These are phyloP conservation scores for Cylindrotheca fusiformis DNA, from an alignment of 108 stramenopile species.

Conservation along the genomic window DNA sequence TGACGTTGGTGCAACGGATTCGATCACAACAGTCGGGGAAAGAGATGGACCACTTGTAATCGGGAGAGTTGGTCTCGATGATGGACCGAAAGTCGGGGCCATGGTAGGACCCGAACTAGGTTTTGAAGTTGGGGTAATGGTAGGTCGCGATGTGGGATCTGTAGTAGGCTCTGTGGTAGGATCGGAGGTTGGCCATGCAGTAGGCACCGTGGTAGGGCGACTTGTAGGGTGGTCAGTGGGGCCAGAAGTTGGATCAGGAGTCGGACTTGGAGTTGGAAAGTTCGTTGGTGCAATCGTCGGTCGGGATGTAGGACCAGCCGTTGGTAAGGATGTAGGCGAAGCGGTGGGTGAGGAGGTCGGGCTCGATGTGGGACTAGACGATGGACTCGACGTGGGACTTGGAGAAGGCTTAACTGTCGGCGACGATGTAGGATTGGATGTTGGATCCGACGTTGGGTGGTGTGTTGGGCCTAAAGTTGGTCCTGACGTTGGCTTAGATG, in stretches of 20 bases:
- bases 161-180: background rate
- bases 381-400: slow-evolving; percentile 6
- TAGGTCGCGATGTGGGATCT: slow-evolving; percentile 11
- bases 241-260: background rate
- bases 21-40: slow-evolving; percentile 7
- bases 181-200: slow-evolving; percentile 7
- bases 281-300: slow-evolving; percentile 4
- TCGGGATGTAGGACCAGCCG: background rate
- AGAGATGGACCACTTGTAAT: slow-evolving; percentile 11
- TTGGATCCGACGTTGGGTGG: slow-evolving; percentile 1
- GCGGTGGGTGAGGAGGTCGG: background rate
- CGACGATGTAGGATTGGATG: background rate
- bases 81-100: background rate
- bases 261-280: slow-evolving; percentile 1
- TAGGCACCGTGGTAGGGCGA: slow-evolving; percentile 2
- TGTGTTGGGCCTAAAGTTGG: slow-evolving; percentile 1
- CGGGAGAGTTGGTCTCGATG: slow-evolving; percentile 3
- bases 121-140: background rate
- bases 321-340: background rate
- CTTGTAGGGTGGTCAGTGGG: background rate
- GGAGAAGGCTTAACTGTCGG: slow-evolving; percentile 6
- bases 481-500: slow-evolving; percentile 5
- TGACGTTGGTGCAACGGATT: slow-evolving; percentile 1
- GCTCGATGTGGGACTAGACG: background rate
- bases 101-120: slow-evolving; percentile 1